Evolutionary conservation across 805 yeast genomes (phyloP).

Genomic region (Wickerhamiella bombiphila): DNA sequence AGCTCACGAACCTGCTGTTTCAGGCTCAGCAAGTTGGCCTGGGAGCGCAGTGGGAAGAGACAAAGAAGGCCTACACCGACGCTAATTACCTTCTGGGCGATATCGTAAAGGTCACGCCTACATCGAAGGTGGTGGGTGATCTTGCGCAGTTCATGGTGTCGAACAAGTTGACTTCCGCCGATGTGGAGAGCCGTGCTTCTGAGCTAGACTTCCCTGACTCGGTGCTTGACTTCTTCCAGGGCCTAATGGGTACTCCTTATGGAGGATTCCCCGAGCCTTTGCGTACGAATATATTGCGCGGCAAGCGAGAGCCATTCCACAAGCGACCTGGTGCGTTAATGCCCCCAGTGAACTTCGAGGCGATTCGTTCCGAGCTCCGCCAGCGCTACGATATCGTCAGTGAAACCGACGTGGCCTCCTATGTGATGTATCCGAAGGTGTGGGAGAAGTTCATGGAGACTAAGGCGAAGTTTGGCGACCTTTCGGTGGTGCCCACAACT

Average conservation of each 20-base stretch:
- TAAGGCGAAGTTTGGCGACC: slow-evolving; percentile 71
- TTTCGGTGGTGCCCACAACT: slow-evolving; percentile 86
- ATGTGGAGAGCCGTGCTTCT: slow-evolving; percentile 72
- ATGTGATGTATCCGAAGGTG: slow-evolving; percentile 96
- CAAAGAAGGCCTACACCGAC: slow-evolving; percentile 83
- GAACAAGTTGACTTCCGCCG: slow-evolving; percentile 74
- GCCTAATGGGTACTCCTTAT: slow-evolving; percentile 97
- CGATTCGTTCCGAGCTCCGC: slow-evolving; percentile 56
- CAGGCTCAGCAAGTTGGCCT: slow-evolving; percentile 98
- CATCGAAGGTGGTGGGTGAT: slow-evolving; percentile 99
- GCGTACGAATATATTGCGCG: slow-evolving; percentile 77
- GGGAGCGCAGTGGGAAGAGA: slow-evolving; percentile 92
- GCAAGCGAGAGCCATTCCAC: slow-evolving; percentile 81
- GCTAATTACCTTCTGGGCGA: slow-evolving; percentile 91
- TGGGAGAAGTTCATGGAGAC: slow-evolving; percentile 72
- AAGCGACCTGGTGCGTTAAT: slow-evolving; percentile 85
- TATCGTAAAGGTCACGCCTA: slow-evolving; percentile 96
- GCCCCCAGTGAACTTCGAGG: slow-evolving; percentile 65
- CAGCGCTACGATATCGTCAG: slow-evolving; percentile 61
- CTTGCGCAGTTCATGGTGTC: slow-evolving; percentile 99
- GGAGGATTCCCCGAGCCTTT: slow-evolving; percentile 99
- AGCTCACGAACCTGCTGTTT: slow-evolving; percentile 91
- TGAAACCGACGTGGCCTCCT: slow-evolving; percentile 86
- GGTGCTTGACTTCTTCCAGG: slow-evolving; percentile 95
- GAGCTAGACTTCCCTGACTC: slow-evolving; percentile 97